Conservation (phyloP, 139 green algal species). For the Monoraphidium neglectum region DNA sequence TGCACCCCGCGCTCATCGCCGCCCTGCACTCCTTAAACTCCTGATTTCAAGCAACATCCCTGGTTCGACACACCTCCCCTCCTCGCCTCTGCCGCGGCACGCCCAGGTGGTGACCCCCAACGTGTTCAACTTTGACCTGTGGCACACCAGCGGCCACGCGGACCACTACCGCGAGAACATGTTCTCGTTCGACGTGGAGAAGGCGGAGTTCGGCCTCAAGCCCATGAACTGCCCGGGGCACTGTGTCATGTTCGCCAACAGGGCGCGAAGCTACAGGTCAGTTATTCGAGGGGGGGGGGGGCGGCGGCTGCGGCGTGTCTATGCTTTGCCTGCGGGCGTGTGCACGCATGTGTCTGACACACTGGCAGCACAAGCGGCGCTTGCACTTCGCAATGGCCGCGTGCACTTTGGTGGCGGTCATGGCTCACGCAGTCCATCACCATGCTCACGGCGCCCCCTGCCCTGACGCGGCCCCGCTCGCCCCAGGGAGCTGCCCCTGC, state of each 20-base stretch:
- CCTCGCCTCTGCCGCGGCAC: too few relatives aligned
- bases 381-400: too few relatives aligned
- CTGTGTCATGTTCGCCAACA: slow-evolving; percentile 94
- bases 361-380: too few relatives aligned
- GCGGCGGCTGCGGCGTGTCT: background rate
- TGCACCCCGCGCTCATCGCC: too few relatives aligned
- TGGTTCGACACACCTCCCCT: background rate
- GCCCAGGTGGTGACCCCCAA: slow-evolving; percentile 86
- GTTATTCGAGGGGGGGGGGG: background rate
- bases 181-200: slow-evolving; percentile 95
- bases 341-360: too few relatives aligned
- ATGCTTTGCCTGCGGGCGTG: too few relatives aligned
- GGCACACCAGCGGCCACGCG: slow-evolving; percentile 93
- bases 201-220: slow-evolving; percentile 95
- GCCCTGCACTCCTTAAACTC: background rate
- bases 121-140: slow-evolving; percentile 99
- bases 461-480: too few relatives aligned
- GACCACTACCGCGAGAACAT: slow-evolving; percentile 99
- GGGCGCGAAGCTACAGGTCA: slow-evolving; percentile 85
- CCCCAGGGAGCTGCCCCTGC: slow-evolving; percentile 86
- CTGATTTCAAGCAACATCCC: background rate
- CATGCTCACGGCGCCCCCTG: too few relatives aligned
- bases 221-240: slow-evolving; percentile 99
- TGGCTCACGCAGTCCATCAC: too few relatives aligned
- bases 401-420: too few relatives aligned